These are phyloP conservation scores for Phytopythium sindhum DNA, from an alignment of 352 stramenopile species.

Conservation along the genomic window DNA sequence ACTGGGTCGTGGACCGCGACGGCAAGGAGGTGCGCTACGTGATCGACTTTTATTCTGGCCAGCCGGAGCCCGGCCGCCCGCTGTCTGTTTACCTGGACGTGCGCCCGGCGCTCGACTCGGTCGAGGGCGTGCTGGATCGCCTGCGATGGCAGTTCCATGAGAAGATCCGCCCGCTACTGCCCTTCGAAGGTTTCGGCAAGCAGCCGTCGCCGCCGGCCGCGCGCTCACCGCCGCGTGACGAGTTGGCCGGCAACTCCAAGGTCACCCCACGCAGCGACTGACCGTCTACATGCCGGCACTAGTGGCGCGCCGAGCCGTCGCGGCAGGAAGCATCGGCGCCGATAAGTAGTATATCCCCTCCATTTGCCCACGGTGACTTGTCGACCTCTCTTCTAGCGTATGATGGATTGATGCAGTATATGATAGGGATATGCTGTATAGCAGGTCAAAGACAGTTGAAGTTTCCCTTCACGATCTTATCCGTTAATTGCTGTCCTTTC, in stretches of 20 bases:
- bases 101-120: constrained; percentile 92
- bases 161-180: constrained; percentile 65
- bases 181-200: constrained; percentile 57
- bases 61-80: constrained; percentile 66
- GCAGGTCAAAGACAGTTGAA: constrained; percentile 1
- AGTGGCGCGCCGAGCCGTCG: background rate
- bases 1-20: constrained; percentile 95
- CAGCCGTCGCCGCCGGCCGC: constrained; percentile 6
- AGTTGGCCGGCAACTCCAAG: constrained; percentile 28
- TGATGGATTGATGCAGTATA: too few relatives aligned
- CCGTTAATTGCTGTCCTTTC: background rate
- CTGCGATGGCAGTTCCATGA: constrained; percentile 80
- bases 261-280: constrained; percentile 30
- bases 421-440: background rate
- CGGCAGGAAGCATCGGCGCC: background rate
- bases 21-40: constrained; percentile 95
- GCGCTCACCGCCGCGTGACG: background rate
- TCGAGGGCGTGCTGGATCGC: constrained; percentile 72
- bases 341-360: background rate
- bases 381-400: background rate
- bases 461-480: background rate
- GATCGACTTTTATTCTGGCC: constrained; percentile 99
- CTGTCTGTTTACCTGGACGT: constrained; percentile 97
- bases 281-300: background rate
- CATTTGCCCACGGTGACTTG: background rate